phyloP scores from a whole-genome alignment of 345 rosid genomes.

The Trapa incisa region DNA sequence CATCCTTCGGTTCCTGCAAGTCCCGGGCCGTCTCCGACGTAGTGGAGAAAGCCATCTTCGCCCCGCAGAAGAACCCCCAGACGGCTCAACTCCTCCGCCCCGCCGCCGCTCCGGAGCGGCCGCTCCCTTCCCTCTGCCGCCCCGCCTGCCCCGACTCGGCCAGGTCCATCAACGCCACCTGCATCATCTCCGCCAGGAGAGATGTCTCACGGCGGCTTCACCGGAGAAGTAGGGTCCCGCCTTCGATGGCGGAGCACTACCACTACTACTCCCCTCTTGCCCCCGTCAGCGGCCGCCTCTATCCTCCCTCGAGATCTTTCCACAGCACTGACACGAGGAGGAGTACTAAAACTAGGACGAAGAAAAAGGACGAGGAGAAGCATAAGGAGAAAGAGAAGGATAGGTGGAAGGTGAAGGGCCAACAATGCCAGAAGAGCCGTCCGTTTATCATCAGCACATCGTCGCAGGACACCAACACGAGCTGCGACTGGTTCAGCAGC shows the following conservation, averaged over 20 bases:
- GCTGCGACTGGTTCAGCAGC: slow-evolving; percentile 52
- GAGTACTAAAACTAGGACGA: slow-evolving; percentile 19
- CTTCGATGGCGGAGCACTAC: neutral
- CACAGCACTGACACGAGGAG: slow-evolving; percentile 14
- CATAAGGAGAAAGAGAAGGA: slow-evolving; percentile 2
- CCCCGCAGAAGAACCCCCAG: neutral
- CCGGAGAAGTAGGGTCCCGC: neutral
- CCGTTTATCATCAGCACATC: slow-evolving; percentile 30
- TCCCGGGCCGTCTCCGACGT: slow-evolving; percentile 44
- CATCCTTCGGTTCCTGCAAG: slow-evolving; percentile 55
- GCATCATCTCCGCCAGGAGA: slow-evolving; percentile 15
- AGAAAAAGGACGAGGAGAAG: slow-evolving; percentile 9
- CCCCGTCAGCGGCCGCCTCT: slow-evolving; percentile 12
- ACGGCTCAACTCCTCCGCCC: slow-evolving; percentile 9
- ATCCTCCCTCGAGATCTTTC: slow-evolving; percentile 31
- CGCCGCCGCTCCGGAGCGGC: slow-evolving; percentile 16
- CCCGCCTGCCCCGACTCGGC: slow-evolving; percentile 13
- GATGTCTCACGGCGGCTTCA: neutral
- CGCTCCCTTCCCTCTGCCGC: slow-evolving; percentile 16
- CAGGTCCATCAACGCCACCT: slow-evolving; percentile 15
- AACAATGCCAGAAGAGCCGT: slow-evolving; percentile 10
- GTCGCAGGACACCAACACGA: slow-evolving; percentile 28
- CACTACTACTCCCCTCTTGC: slow-evolving; percentile 6
- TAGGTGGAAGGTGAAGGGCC: slow-evolving; percentile 16
- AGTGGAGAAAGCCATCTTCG: slow-evolving; percentile 28